Conservation (phyloP, 2,329 filamentous ascomycete species). For the Neonectria coccinea region DNA sequence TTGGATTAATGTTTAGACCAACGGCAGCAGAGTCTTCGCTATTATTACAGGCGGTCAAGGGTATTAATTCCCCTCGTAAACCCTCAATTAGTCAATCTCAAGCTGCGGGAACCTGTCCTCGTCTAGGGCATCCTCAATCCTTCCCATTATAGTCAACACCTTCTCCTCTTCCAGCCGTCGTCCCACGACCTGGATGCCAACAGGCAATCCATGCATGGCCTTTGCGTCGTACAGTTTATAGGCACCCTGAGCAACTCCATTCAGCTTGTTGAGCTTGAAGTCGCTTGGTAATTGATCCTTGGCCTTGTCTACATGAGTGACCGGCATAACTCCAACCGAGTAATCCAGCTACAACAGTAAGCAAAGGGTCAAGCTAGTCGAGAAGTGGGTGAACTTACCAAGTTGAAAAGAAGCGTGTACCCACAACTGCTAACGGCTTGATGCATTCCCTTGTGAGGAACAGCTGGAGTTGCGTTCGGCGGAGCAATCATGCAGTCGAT, state of each 20-base stretch:
- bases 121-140: slow-evolving; percentile 79
- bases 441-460: slow-evolving; percentile 88
- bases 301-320: slow-evolving; percentile 82
- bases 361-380: neutral
- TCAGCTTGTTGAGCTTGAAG: slow-evolving; percentile 74
- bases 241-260: slow-evolving; percentile 83
- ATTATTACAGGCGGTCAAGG: neutral
- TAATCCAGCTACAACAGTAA: slow-evolving; percentile 77
- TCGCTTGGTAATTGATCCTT: slow-evolving; percentile 73
- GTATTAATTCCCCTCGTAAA: neutral
- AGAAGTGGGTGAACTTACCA: slow-evolving; percentile 64
- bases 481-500: slow-evolving; percentile 85
- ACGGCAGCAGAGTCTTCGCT: neutral
- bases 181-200: slow-evolving; percentile 87
- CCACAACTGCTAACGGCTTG: slow-evolving; percentile 88
- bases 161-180: slow-evolving; percentile 87
- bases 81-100: slow-evolving; percentile 56
- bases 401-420: slow-evolving; percentile 93
- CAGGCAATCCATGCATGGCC: slow-evolving; percentile 88
- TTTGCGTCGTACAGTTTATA: slow-evolving; percentile 87
- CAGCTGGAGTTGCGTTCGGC: slow-evolving; percentile 90
- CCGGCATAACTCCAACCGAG: slow-evolving; percentile 82
- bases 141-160: slow-evolving; percentile 83
- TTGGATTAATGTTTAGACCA: neutral
- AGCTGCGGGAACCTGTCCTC: slow-evolving; percentile 65